Percentiles rank a stretch among this genome's conserved stretches.
These are phyloP conservation scores for Phragmites australis DNA, from an alignment of 176 grass and related monocot species.

Conservation along the genomic window DNA sequence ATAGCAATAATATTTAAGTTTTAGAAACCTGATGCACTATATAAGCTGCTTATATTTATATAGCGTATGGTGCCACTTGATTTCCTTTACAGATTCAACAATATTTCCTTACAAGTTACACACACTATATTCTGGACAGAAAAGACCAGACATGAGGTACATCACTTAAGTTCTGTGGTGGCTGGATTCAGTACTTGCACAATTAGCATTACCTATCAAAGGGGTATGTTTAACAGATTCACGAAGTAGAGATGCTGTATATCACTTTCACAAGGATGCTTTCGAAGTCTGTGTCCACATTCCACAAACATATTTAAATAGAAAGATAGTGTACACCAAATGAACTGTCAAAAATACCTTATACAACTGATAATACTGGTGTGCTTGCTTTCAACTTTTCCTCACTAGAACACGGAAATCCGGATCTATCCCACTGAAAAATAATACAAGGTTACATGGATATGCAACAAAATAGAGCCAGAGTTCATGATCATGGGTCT, in stretches of 20 bases:
- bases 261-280: neutral
- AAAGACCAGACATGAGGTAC: neutral
- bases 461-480: neutral
- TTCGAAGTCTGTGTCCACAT: neutral
- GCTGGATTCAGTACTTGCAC: neutral
- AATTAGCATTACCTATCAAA: neutral
- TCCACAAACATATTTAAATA: neutral
- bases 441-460: neutral
- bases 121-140: neutral
- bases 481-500: neutral
- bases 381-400: constrained; percentile 81
- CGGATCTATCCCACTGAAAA: constrained; percentile 91
- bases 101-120: neutral
- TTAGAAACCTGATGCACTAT: neutral
- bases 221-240: neutral
- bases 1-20: neutral
- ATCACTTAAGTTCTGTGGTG: neutral
- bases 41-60: neutral
- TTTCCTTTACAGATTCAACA: neutral
- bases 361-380: constrained; percentile 87
- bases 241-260: neutral
- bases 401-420: constrained; percentile 88
- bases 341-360: constrained; percentile 48
- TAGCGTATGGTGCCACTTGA: neutral
- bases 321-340: constrained; percentile 1